Percentiles rank a stretch among this genome's conserved stretches.
These are phyloP conservation scores for Ogataea ramenticola DNA, from an alignment of 805 yeast species.

Conservation along the genomic window DNA sequence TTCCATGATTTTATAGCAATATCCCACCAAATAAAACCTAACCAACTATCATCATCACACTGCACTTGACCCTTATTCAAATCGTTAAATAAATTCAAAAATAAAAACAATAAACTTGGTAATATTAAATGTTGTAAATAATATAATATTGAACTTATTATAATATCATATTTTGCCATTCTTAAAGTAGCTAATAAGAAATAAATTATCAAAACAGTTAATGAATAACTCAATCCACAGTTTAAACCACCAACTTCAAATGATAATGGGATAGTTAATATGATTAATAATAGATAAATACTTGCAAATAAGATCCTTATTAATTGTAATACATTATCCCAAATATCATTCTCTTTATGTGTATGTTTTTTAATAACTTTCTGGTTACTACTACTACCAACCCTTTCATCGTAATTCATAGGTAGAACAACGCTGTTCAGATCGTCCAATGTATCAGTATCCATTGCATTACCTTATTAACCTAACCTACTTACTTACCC, in stretches of 20 bases:
- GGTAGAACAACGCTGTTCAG: too few species aligned
- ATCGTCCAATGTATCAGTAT: too few species aligned
- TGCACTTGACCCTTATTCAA: neutral
- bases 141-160: conserved; percentile 46
- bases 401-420: too few species aligned
- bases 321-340: conserved; percentile 7
- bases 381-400: too few species aligned
- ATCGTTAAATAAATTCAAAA: conserved; percentile 41
- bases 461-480: too few species aligned
- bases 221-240: conserved; percentile 82
- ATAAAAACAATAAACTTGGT: conserved; percentile 73
- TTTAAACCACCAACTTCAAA: conserved; percentile 89
- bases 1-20: conserved; percentile 61
- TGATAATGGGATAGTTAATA: conserved; percentile 83
- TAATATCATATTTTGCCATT: conserved; percentile 39
- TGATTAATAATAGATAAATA: conserved; percentile 58
- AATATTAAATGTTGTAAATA: conserved; percentile 77
- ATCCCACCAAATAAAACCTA: conserved; percentile 25
- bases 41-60: neutral
- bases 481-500: too few species aligned
- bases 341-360: neutral
- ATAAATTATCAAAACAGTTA: conserved; percentile 65
- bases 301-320: conserved; percentile 40
- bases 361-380: too few species aligned
- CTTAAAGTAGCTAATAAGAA: conserved; percentile 68